Base-by-base conservation (phyloP, 164 flowering plant genomes). In the Pachysandra terminalis region DNA sequence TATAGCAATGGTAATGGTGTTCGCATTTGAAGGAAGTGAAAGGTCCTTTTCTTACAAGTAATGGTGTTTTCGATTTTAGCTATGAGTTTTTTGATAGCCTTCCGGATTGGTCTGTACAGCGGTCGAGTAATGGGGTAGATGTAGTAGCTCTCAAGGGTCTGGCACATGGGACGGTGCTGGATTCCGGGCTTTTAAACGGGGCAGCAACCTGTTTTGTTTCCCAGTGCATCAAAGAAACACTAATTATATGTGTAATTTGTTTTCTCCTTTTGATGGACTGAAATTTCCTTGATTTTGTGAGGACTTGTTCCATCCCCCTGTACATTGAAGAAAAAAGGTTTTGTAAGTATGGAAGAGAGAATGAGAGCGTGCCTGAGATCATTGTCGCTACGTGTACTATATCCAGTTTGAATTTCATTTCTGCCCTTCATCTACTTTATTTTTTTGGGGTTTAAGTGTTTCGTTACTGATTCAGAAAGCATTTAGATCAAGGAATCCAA, bases 1-100 rank as follows among this genome's bases (percentile, higher is more conserved):
- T 79, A 80, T 71, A 64, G 78, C 80, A 86, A 84, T 75, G 86
- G 88, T 51, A 87, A 89, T 76, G 94, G 91, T 9, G 59, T 83
- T 60, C 85, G 82, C 69, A 49, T 40, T 57, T 82, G 59, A 73
- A 54, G 51, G 1, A 65, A 55, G 26, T 22, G 22, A 45, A n/a
- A 10, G 1, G 24, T 45, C 10, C 26, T 19, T 35, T 62, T 9
- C 45, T 21, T 54, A 37, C 17, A 17, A 35, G 27, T 56, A 26
- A 59, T 41, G 28, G 14, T 37, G 66, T 60, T 28, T 19, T 10
- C n/a, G 35, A n/a, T n/a, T 62, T 69, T 27, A 27, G 40, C 14
- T 17, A 69, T 21, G 54, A 35, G 27, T 35, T 32, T 74, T 57
- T 60, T 61, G 71, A 24, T 45, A 37, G 60, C 23, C 59, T 6